Evolutionary conservation across 768 basidiomycete genomes (phyloP).

Genomic region (Lentinula edodes): DNA sequence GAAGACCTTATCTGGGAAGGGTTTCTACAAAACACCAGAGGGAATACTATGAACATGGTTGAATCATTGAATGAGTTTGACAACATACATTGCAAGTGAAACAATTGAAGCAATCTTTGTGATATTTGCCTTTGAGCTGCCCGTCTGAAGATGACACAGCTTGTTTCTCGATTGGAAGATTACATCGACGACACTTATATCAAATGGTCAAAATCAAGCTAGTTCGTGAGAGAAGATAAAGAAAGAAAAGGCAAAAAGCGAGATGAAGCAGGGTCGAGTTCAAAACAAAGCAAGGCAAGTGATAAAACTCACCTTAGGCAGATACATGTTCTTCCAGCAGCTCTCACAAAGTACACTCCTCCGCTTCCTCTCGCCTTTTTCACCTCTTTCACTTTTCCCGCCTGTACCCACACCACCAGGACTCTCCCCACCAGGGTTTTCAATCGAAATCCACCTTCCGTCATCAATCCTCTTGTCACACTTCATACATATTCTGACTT

Average conservation of each 20-base stretch:
- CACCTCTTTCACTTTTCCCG: neutral
- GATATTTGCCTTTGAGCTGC: slow-evolving; percentile 94
- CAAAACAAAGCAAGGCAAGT: neutral
- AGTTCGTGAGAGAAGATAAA: neutral
- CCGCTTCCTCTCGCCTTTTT: neutral
- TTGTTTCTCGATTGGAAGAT: slow-evolving; percentile 81
- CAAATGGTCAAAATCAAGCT: slow-evolving; percentile 3
- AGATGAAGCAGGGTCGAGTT: neutral
- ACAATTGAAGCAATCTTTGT: slow-evolving; percentile 88
- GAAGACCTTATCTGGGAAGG: slow-evolving; percentile 88
- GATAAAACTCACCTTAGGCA: slow-evolving; percentile 67
- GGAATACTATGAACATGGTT: neutral
- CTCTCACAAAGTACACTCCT: slow-evolving; percentile 66
- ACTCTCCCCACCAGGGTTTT: slow-evolving; percentile 36
- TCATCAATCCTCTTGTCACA: slow-evolving; percentile 71
- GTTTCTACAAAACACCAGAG: slow-evolving; percentile 42
- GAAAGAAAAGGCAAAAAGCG: neutral
- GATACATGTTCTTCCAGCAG: slow-evolving; percentile 96
- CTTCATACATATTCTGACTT: slow-evolving; percentile 49
- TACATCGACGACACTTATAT: slow-evolving; percentile 79
- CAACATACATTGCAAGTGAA: slow-evolving; percentile 26
- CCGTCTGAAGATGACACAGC: slow-evolving; percentile 91
- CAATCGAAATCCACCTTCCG: slow-evolving; percentile 78
- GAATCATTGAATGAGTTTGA: neutral
- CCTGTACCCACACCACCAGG: slow-evolving; percentile 14